Percentiles rank a stretch among this genome's conserved stretches.
phyloP scores from a whole-genome alignment of 2,329 filamentous ascomycete genomes.

The Clarireedia homoeocarpa region DNA sequence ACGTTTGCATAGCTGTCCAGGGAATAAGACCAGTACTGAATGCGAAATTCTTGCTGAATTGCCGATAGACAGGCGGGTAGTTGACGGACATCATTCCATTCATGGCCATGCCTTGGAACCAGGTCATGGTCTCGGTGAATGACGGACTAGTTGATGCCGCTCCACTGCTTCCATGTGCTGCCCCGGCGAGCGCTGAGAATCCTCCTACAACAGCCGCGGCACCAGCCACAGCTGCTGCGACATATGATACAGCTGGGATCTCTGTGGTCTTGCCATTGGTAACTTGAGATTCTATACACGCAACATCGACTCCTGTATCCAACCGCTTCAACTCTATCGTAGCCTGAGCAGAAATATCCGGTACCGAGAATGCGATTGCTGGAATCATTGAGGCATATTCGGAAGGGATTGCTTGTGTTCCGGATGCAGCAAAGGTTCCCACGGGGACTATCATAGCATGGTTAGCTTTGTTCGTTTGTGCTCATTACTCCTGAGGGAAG shows the following conservation, averaged over 20 bases:
- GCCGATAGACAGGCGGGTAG: conserved; percentile 80
- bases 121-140: conserved; percentile 77
- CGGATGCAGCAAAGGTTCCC: conserved; percentile 65
- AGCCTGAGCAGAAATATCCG: conserved; percentile 81
- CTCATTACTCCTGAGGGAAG: neutral
- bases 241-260: conserved; percentile 70
- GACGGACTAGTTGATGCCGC: conserved; percentile 64
- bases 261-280: conserved; percentile 80
- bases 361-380: conserved; percentile 79
- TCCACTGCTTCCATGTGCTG: conserved; percentile 40
- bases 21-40: conserved; percentile 82
- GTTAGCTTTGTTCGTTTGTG: conserved; percentile 2
- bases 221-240: conserved; percentile 78
- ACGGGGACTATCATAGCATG: conserved; percentile 51
- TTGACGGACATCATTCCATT: conserved; percentile 93
- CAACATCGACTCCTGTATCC: conserved; percentile 55
- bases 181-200: conserved; percentile 58
- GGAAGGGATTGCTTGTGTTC: conserved; percentile 62
- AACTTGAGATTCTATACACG: conserved; percentile 75
- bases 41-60: conserved; percentile 86
- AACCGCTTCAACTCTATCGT: conserved; percentile 64
- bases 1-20: conserved; percentile 70
- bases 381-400: conserved; percentile 71
- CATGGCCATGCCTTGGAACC: conserved; percentile 90
- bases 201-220: conserved; percentile 70